These are phyloP conservation scores for Volutella citrinella DNA, from an alignment of 2,329 filamentous ascomycete genomes.

Conservation along the genomic window DNA sequence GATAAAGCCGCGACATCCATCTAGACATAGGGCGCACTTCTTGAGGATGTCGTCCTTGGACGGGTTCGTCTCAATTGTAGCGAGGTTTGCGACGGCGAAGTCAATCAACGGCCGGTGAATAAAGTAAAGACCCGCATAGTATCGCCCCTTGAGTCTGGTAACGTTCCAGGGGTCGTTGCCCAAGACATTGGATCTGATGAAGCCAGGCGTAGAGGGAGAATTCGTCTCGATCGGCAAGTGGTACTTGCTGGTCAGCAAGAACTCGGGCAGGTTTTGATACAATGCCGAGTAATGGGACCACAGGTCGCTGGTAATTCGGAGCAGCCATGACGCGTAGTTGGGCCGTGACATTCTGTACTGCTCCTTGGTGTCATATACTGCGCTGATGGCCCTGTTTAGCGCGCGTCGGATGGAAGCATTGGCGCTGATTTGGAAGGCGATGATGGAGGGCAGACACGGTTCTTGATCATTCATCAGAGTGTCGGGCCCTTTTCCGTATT, in stretches of 20 bases:
- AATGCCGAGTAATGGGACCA: slow-evolving; percentile 26
- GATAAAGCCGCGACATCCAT: slow-evolving; percentile 25
- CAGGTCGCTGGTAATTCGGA: slow-evolving; percentile 22
- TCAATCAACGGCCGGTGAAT: slow-evolving; percentile 24
- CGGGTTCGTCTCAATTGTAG: slow-evolving; percentile 17
- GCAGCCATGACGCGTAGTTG: slow-evolving; percentile 24
- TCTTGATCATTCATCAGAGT: too few relatives aligned
- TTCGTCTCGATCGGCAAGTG: slow-evolving; percentile 11
- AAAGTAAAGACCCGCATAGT: slow-evolving; percentile 25
- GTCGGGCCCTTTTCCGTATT: too few relatives aligned
- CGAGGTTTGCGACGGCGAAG: slow-evolving; percentile 19
- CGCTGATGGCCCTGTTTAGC: slow-evolving; percentile 24
- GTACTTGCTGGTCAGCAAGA: slow-evolving; percentile 17
- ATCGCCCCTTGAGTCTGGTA: slow-evolving; percentile 19
- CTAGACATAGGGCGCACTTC: slow-evolving; percentile 16
- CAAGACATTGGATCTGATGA: slow-evolving; percentile 7
- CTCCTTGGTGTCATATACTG: slow-evolving; percentile 24
- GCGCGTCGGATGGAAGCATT: slow-evolving; percentile 24
- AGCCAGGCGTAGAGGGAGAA: too few relatives aligned
- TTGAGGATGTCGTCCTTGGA: slow-evolving; percentile 16
- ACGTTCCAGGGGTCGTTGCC: slow-evolving; percentile 25
- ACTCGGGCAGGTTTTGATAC: slow-evolving; percentile 24
- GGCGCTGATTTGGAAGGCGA: slow-evolving; percentile 26
- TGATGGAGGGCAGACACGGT: too few relatives aligned
- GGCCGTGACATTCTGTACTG: slow-evolving; percentile 14